phyloP scores from a whole-genome alignment of 805 yeast species.

The Saccharomycopsis javanensis region DNA sequence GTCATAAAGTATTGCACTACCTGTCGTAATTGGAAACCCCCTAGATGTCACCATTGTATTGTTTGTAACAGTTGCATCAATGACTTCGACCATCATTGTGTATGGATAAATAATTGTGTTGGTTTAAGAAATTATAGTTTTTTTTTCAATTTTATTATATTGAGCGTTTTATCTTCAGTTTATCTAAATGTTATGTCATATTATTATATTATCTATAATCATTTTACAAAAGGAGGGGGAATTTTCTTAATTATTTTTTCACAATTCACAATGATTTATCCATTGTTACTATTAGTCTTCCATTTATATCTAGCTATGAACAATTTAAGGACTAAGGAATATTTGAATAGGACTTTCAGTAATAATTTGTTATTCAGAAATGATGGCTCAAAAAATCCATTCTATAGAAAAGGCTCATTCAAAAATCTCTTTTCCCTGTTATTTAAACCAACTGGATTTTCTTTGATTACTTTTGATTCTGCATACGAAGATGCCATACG shows the following conservation, averaged over 20 bases:
- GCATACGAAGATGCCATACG: background rate
- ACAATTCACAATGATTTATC: constrained; percentile 41
- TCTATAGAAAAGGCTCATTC: background rate
- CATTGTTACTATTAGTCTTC: constrained; percentile 39
- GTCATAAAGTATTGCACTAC: constrained; percentile 48
- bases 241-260: constrained; percentile 46
- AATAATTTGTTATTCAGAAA: background rate
- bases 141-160: constrained; percentile 43
- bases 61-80: constrained; percentile 56
- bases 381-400: background rate
- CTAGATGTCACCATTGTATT: constrained; percentile 67
- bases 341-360: constrained; percentile 30
- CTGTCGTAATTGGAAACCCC: constrained; percentile 69
- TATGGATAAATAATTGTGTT: constrained; percentile 64
- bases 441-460: background rate
- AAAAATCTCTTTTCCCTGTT: background rate
- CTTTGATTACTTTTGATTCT: background rate
- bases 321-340: constrained; percentile 68
- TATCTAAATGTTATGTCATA: constrained; percentile 27
- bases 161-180: constrained; percentile 26
- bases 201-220: constrained; percentile 25
- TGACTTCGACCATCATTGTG: constrained; percentile 61
- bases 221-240: constrained; percentile 24
- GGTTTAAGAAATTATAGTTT: constrained; percentile 64
- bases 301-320: constrained; percentile 47